Base-by-base conservation (phyloP, 1,284 basidiomycete genomes). In the Cystobasidiaceae sp. region DNA sequence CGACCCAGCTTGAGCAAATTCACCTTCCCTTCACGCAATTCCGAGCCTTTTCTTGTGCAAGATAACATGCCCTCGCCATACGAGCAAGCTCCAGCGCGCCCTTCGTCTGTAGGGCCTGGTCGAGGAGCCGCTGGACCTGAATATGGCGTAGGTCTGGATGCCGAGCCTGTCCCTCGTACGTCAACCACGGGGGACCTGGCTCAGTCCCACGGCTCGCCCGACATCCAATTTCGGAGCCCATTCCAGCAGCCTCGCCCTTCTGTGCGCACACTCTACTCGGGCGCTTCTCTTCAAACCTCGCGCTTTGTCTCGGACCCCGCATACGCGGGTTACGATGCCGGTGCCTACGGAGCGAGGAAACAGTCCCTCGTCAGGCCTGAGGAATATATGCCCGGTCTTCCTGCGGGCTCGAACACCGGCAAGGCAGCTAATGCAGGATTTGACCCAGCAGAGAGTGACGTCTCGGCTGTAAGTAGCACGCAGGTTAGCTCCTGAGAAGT, bases 381-480 rank as follows among this genome's bases (percentile, higher is more conserved):
- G 45, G 67, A 68, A 44, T 68, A 68, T 37, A 54, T 57, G 48
- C 67, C 67, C 23, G 61, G 61, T 21, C 50, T 64, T 23, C 50
- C 61, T 39, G 41, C 51, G 1, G 27, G 34, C 4, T n/a, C 17
- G 13, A 43, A 37, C 23, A 34, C 41, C 15, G 61, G 61, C 7
- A 45, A 43, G 46, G 61, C 61, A 32, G 32, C 56, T 21, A 13
- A 51, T 6, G 61, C 61, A 37, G 61, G 61, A 17, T 64, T 64
- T 39, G 61, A 64, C n/a, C 61, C 51, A 1, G 49, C 48, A 34
- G 49, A 27, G 19, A 43, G 32, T 15, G 54, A 56, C 33, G 34
- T 50, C 2, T 41, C 60, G 5, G 19, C 48, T 15, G 60, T 62
- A 27, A 44, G 60, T 52, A 19, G 9, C n/a, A n/a, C n/a, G n/a